A percentile compares a stretch with the other conserved stretches of the same genome.
Conservation (phyloP, 768 basidiomycete species). For the Botryobasidium botryosum region DNA sequence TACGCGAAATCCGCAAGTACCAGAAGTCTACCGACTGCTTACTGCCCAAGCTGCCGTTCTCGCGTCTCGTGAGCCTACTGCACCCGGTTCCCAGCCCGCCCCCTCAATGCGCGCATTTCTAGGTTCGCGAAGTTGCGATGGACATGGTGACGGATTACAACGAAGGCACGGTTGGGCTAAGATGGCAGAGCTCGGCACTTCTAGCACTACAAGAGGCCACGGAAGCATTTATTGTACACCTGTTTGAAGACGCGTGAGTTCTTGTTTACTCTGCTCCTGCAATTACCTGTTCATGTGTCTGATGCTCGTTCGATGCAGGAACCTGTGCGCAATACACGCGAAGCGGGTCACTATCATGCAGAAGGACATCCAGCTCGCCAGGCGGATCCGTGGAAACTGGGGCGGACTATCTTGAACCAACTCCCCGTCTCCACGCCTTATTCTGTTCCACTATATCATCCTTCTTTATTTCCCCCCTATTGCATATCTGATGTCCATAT, state of each 20-base stretch:
- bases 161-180: slow-evolving; percentile 36
- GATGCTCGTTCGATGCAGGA: slow-evolving; percentile 30
- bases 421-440: too few species aligned
- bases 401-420: slow-evolving; percentile 38
- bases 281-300: neutral
- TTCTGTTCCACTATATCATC: too few species aligned
- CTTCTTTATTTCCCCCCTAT: too few species aligned
- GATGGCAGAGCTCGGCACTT: slow-evolving; percentile 94
- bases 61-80: slow-evolving; percentile 54
- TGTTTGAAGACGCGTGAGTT: slow-evolving; percentile 97
- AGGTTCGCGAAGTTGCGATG: slow-evolving; percentile 91
- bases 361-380: slow-evolving; percentile 87
- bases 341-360: slow-evolving; percentile 98
- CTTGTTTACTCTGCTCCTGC: neutral
- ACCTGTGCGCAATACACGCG: slow-evolving; percentile 92
- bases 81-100: neutral
- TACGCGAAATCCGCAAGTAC: slow-evolving; percentile 87
- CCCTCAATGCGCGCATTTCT: neutral
- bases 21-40: slow-evolving; percentile 86
- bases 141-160: slow-evolving; percentile 69
- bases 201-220: slow-evolving; percentile 93
- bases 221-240: slow-evolving; percentile 84
- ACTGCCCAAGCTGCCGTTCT: slow-evolving; percentile 77
- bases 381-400: slow-evolving; percentile 87
- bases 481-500: too few species aligned